Evolutionary conservation across 2,329 filamentous ascomycete genomes (phyloP).

Genomic region (Neonectria sp.): DNA sequence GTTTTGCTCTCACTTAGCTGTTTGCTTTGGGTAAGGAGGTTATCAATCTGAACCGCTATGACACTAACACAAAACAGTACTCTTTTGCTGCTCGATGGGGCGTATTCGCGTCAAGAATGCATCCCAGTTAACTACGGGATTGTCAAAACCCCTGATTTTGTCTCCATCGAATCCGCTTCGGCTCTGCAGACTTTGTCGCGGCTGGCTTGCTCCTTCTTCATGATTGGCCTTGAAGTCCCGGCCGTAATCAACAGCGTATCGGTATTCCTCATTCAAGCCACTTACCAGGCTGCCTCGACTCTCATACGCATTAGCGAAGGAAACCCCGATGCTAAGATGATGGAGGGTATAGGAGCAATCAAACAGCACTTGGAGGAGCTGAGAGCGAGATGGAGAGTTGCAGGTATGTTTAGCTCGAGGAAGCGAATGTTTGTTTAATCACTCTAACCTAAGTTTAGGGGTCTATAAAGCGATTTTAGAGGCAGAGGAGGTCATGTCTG

Average conservation of each 20-base stretch:
- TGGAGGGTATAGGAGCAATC: neutral
- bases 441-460: slow-evolving; percentile 2
- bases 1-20: slow-evolving; percentile 18
- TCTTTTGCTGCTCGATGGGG: slow-evolving; percentile 12
- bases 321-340: neutral
- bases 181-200: neutral
- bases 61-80: neutral
- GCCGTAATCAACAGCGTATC: slow-evolving; percentile 4
- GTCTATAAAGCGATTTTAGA: slow-evolving; percentile 22
- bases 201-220: slow-evolving; percentile 1
- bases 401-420: slow-evolving; percentile 8
- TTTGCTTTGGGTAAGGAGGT: slow-evolving; percentile 17
- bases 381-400: slow-evolving; percentile 19
- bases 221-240: neutral
- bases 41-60: no score
- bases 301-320: neutral
- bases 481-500: slow-evolving; percentile 9
- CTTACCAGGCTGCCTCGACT: slow-evolving; percentile 15
- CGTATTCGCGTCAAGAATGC: no score
- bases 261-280: slow-evolving; percentile 20
- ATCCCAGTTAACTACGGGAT: no score
- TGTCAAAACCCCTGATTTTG: no score
- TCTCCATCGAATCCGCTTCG: no score
- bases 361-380: no score
- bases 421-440: no score